Evolutionary conservation across 169 alveolate species (phyloP).

Genomic region (Plasmodium falciparum): DNA sequence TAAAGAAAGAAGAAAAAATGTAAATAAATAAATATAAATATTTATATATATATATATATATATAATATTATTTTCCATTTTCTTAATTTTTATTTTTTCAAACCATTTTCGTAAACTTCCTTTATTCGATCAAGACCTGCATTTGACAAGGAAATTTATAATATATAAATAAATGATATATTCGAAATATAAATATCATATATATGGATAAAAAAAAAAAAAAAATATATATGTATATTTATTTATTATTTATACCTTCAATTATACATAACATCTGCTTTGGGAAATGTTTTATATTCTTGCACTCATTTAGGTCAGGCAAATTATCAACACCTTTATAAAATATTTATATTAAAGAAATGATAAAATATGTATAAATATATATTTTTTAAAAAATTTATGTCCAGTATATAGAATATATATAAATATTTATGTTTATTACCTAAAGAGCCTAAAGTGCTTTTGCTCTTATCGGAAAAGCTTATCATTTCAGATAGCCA

Average conservation of each 20-base stretch:
- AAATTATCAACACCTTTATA: conserved; percentile 54
- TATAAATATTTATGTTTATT: not conserved
- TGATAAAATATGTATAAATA: too few species aligned
- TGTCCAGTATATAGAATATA: too few species aligned
- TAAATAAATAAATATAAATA: not conserved
- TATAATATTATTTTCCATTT: not conserved
- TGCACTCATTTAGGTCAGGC: conserved; percentile 61
- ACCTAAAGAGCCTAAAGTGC: conserved; percentile 70
- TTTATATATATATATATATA: not conserved
- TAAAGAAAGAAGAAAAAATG: not conserved
- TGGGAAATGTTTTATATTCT: conserved; percentile 20
- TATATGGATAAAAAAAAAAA: not conserved
- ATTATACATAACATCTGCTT: conserved; percentile 68
- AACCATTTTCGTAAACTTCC: conserved; percentile 68
- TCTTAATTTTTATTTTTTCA: conserved; percentile 1
- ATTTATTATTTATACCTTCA: conserved; percentile 26
- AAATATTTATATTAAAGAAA: not conserved
- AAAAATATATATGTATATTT: not conserved
- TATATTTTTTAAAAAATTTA: too few species aligned
- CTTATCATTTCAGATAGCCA: conserved; percentile 66
- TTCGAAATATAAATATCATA: not conserved
- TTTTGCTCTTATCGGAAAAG: conserved; percentile 43
- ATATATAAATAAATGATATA: not conserved
- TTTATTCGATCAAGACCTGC: conserved; percentile 71
- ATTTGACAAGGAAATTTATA: not conserved